A percentile compares a stretch with the other conserved stretches of the same genome.
Conservation (phyloP, 2,329 filamentous ascomycete species). For the Chaetomium globosum region DNA sequence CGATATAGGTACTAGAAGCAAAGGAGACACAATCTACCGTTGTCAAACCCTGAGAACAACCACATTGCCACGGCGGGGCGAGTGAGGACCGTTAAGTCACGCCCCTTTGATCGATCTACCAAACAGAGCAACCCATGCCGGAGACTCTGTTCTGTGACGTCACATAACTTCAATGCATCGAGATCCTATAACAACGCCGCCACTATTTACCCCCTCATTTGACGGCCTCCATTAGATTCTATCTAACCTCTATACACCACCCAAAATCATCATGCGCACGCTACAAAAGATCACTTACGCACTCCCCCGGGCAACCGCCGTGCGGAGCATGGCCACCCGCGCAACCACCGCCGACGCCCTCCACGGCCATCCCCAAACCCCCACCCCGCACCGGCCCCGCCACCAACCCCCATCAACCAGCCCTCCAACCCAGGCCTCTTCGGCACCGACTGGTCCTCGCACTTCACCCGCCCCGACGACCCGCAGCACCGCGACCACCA, state of each 20-base stretch:
- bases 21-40: no score
- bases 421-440: conserved; percentile 9
- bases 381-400: neutral
- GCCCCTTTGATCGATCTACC: conserved; percentile 1
- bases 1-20: no score
- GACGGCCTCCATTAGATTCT: neutral
- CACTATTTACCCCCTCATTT: neutral
- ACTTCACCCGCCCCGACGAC: conserved; percentile 7
- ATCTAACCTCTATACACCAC: neutral
- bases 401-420: conserved; percentile 1
- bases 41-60: neutral
- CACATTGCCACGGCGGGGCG: conserved; percentile 6
- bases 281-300: neutral
- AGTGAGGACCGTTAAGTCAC: neutral
- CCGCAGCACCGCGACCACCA: conserved; percentile 13
- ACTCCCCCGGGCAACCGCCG: conserved; percentile 14
- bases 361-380: neutral
- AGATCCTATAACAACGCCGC: neutral
- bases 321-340: conserved; percentile 16
- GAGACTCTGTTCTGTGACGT: conserved; percentile 9
- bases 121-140: neutral
- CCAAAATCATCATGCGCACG: conserved; percentile 16
- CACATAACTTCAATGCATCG: neutral
- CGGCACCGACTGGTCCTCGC: conserved; percentile 1
- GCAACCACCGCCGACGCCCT: conserved; percentile 7